Evolutionary conservation across 2,329 filamentous ascomycete genomes (phyloP), one percentile per base, ranked within the genome.

Genomic region (Beauveria sp.): DNA sequence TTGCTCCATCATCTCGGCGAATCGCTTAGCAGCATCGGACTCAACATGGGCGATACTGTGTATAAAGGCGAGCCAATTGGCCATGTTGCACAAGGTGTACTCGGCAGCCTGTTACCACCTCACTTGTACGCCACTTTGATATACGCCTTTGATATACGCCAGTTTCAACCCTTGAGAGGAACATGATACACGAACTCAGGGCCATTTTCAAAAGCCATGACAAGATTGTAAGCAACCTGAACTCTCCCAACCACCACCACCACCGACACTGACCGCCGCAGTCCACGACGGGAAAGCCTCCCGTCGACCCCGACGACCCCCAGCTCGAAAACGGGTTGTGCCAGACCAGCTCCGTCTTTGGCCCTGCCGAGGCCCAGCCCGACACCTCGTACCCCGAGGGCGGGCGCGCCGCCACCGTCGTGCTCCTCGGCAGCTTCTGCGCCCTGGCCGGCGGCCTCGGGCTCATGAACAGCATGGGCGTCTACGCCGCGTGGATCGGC

Each of bases 401-500:
- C 28, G 87, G 87, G 10, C 69, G 78, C 8, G 72, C 79, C 66
- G 85, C 84, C 62, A 89, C 86, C 84, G 75, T 84, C 3, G 86
- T 89, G 20, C 85, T 90, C 5, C 73, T 88, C 16, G 87, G 87
- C 30, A 83, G 81, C 22, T 89, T 88, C 70, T 79, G 79, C 63
- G 83, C 82, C 3, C 80, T 89, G 66, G 75, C 83, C 63, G 83
- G 82, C 18, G 79, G 79, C 6, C 81, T 89, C 40, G 87, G 86
- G 0, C 77, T 87, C 64, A 81, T 88, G 75, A 85, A 85, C 67
- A 81, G 80, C 64, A 77, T 86, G 43, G 86, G 85, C 5, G 83
- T 83, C 1, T 84, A 87, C 72, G 82, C 89, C 70, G 77, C 83
- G n/a, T 88, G 88, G 69, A 76, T 90, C 50, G 76, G 80, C 51